Conservation (phyloP, 2,329 filamentous ascomycete genomes). For the Fusarium circinatum region DNA sequence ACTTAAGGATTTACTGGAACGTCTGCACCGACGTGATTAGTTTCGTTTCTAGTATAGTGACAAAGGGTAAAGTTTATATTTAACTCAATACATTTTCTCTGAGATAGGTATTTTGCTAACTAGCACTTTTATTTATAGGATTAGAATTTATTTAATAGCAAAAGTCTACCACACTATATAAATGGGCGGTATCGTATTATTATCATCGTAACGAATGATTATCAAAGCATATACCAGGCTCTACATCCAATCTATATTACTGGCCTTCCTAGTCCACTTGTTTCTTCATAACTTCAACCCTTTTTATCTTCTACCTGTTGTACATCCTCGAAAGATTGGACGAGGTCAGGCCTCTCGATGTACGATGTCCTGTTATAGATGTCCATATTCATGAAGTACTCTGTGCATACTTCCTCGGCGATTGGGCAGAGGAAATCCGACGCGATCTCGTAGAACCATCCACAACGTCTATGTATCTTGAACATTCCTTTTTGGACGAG, state of each 20-base stretch:
- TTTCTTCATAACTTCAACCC: accelerated
- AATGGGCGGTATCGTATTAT: too few relatives aligned
- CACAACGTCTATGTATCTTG: not conserved
- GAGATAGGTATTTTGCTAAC: not conserved
- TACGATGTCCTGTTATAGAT: not conserved
- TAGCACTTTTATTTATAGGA: not conserved
- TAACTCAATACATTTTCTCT: accelerated
- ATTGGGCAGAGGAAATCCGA: not conserved
- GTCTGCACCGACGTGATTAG: accelerated
- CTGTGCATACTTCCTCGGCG: not conserved
- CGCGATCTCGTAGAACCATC: not conserved
- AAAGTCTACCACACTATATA: too few relatives aligned
- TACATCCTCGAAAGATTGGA: not conserved
- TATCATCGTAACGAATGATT: too few relatives aligned
- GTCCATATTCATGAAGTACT: not conserved
- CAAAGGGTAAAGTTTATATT: accelerated
- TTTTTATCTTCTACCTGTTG: not conserved
- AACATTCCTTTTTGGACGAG: not conserved
- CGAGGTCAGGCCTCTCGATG: not conserved
- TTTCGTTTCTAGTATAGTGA: not conserved
- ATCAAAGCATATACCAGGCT: not conserved
- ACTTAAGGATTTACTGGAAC: accelerated
- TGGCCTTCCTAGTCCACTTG: not conserved
- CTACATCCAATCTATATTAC: accelerated
- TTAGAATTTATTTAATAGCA: not conserved